Evolutionary conservation across 345 rosid species (phyloP), one percentile per base, ranked within the genome.

Genomic region (Microthlaspi erraticum): DNA sequence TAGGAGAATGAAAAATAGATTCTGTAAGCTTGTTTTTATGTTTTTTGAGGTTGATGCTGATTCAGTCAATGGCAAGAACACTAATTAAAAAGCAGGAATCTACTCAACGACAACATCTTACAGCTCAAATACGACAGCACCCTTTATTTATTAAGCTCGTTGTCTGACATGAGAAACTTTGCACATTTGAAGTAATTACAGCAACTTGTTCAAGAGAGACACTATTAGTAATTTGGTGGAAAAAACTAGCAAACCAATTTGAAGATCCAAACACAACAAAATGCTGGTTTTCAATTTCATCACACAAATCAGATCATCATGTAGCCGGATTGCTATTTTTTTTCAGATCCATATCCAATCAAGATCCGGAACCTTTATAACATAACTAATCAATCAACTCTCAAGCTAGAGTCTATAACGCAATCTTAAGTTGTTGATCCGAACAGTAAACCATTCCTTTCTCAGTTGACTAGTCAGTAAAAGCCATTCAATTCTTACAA

Each of bases 301-400:
- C 39, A 26, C 6, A 37, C 33, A 14, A 53, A 52, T 5, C 70
- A 60, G 42, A 60, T 61, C 29, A 42, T 19, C 53, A 42, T 42
- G 1, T 62, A 41, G 3, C 64, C 19, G 12, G 37, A 34, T 23
- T 23, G 56, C 11, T 45, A n/a, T n/a, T n/a, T n/a, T 17, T 1
- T 53, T 34, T 23, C 11, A 53, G 50, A 52, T 53, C 73, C 50
- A 74, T 68, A 75, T 74, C 54, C 2, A 73, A 50, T 39, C 3
- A 50, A 32, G 67, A 73, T 38, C 53, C 12, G n/a, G n/a, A 55
- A 55, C 36, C 70, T 54, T 5, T 5, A 29, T 23, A 8, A 49
- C 58, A 70, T 37, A 23, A 31, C 39, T 8, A 29, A 41, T 33
- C 0, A 20, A 20, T 43, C 56, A 62, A 50, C 36, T 71, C 53